Conservation (phyloP, 768 basidiomycete species). For the Exidia glandulosa region DNA sequence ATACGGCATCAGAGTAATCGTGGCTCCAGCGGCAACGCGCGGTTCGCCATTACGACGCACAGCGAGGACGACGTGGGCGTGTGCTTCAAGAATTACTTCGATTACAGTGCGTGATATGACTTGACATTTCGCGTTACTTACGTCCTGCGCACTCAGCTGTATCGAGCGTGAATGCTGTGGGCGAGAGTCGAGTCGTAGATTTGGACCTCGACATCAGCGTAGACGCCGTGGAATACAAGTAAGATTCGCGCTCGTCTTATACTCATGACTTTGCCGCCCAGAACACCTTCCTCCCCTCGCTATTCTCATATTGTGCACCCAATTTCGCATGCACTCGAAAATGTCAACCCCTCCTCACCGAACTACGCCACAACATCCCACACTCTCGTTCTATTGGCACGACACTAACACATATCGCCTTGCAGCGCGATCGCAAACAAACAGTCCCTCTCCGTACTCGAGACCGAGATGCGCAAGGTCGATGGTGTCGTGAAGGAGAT, state of each 20-base stretch:
- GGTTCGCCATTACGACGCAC: slow-evolving; percentile 90
- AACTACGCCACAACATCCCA: too few relatives aligned
- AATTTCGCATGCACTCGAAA: too few relatives aligned
- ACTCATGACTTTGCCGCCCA: background rate
- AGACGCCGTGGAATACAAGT: slow-evolving; percentile 99
- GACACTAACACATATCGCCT: too few relatives aligned
- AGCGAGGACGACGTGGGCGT: slow-evolving; percentile 91
- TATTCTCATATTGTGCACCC: too few relatives aligned
- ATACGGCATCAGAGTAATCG: slow-evolving; percentile 89
- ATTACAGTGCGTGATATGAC: slow-evolving; percentile 43
- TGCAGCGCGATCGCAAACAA: slow-evolving; percentile 98
- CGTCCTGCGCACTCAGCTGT: slow-evolving; percentile 28
- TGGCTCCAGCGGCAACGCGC: slow-evolving; percentile 80
- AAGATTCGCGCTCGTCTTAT: slow-evolving; percentile 19
- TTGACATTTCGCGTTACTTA: background rate
- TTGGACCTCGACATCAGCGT: slow-evolving; percentile 96
- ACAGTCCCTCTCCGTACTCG: slow-evolving; percentile 87
- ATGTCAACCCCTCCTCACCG: too few relatives aligned
- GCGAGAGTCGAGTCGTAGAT: slow-evolving; percentile 64
- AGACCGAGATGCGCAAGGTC: slow-evolving; percentile 97
- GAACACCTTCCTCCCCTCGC: slow-evolving; percentile 23
- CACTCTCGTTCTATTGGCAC: too few relatives aligned
- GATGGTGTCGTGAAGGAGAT: slow-evolving; percentile 94
- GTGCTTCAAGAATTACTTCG: slow-evolving; percentile 78
- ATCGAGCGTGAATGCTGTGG: slow-evolving; percentile 33